These are phyloP conservation scores for Suillus sp. DNA, from an alignment of 768 basidiomycete genomes.

Conservation along the genomic window DNA sequence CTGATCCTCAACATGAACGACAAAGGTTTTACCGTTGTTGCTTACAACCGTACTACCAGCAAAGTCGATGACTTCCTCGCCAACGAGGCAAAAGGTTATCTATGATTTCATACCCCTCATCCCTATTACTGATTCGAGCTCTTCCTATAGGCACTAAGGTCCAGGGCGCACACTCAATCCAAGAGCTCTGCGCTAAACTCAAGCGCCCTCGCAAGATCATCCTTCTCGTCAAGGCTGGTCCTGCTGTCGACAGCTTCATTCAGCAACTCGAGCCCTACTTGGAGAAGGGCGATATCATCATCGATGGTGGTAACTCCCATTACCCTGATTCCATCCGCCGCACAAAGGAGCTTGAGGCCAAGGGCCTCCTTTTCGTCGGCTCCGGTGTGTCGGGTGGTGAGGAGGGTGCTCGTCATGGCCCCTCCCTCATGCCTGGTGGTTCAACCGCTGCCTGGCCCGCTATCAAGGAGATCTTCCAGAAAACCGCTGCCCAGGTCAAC, in stretches of 20 bases:
- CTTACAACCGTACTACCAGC: constrained; percentile 94
- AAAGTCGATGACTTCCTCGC: constrained; percentile 96
- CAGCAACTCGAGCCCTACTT: constrained; percentile 84
- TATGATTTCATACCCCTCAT: constrained; percentile 29
- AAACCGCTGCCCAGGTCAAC: constrained; percentile 90
- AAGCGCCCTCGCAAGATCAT: constrained; percentile 96
- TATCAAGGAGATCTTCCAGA: constrained; percentile 99
- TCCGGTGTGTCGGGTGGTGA: constrained; percentile 99
- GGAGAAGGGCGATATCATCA: constrained; percentile 96
- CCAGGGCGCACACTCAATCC: constrained; percentile 90
- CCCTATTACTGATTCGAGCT: constrained; percentile 23
- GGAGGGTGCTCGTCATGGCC: constrained; percentile 96
- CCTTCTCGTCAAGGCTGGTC: constrained; percentile 97
- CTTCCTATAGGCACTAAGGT: constrained; percentile 79
- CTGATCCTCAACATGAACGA: constrained; percentile 99
- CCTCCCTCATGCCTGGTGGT: constrained; percentile 99
- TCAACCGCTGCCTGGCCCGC: constrained; percentile 91
- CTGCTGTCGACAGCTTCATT: constrained; percentile 97
- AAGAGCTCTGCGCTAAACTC: constrained; percentile 91
- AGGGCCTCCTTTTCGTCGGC: constrained; percentile 96
- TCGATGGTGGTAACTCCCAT: constrained; percentile 99
- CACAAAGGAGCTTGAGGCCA: constrained; percentile 86
- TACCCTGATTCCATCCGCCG: constrained; percentile 98
- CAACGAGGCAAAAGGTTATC: constrained; percentile 95
- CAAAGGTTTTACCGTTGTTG: constrained; percentile 97